Conservation (phyloP, 2,329 filamentous ascomycete genomes). For the Cercospora janseana region DNA sequence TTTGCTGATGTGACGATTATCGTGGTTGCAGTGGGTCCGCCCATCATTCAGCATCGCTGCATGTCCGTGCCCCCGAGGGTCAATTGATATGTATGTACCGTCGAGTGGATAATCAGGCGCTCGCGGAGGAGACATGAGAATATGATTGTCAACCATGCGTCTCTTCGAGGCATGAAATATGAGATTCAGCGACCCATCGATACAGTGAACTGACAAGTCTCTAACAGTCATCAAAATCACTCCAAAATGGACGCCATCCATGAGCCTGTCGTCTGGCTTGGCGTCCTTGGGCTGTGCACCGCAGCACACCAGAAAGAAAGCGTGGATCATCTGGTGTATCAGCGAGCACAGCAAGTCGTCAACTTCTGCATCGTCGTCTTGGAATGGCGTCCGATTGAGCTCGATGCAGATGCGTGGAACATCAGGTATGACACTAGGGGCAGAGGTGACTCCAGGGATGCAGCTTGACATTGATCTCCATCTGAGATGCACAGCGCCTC, state of each 20-base stretch:
- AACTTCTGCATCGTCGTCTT: slow-evolving; percentile 32
- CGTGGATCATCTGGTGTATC: slow-evolving; percentile 49
- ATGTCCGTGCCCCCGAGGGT: slow-evolving; percentile 23
- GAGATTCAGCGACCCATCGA: slow-evolving; percentile 33
- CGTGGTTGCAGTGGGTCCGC: slow-evolving; percentile 34
- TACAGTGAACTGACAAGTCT: slow-evolving; percentile 34
- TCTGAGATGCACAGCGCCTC: slow-evolving; percentile 40
- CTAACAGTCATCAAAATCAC: slow-evolving; percentile 42
- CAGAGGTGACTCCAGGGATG: slow-evolving; percentile 40
- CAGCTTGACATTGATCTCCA: slow-evolving; percentile 31
- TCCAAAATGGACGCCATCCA: slow-evolving; percentile 43
- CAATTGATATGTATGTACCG: slow-evolving; percentile 26
- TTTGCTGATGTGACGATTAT: slow-evolving; percentile 33
- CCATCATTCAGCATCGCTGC: slow-evolving; percentile 25
- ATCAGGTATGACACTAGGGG: slow-evolving; percentile 32
- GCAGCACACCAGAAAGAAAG: slow-evolving; percentile 46
- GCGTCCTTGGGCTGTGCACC: slow-evolving; percentile 37
- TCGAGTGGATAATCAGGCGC: neutral
- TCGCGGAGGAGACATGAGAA: neutral
- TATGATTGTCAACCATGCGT: slow-evolving; percentile 11
- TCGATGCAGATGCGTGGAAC: slow-evolving; percentile 40
- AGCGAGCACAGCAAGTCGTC: slow-evolving; percentile 40
- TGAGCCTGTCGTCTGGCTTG: slow-evolving; percentile 38
- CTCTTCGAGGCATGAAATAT: slow-evolving; percentile 37
- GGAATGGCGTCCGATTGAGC: slow-evolving; percentile 32